Evolutionary conservation across 768 basidiomycete species (phyloP), one percentile per base, ranked within the genome.

Genomic region (Russula vinacea): DNA sequence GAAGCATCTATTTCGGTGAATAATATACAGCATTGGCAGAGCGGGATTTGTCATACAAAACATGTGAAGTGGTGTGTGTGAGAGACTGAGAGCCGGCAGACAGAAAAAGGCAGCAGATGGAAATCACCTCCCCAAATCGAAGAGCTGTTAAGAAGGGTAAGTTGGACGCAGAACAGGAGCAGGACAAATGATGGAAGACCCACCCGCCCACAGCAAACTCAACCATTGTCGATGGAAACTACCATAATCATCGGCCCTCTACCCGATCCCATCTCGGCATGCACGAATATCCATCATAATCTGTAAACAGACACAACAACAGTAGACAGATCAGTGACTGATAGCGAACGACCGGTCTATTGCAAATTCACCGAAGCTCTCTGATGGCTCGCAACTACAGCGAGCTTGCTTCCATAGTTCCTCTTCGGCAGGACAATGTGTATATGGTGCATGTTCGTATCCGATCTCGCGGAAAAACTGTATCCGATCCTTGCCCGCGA

Each of bases 381-480:
- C 76, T 40, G 68, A 68, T 5, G 75, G 79, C 70, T 83, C 79
- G 71, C 83, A 85, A 70, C 74, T 73, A 66, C 83, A 84, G 58
- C 76, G 78, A 16, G 78, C 78, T 50, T 73, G 69, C 47, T 71
- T 68, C 75, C 82, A 83, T 42, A 70, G 63, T 35, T 65, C 70
- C 10, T 70, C 65, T 32, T 73, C 75, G 47, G 71, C 66, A 2
- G 78, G 77, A 72, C 85, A 83, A 70, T 84, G 83, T 66, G 78
- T 81, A 78, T 91, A 92, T 3, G 83, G 85, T 60, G 89, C 83
- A 65, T 95, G 92, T 67, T 82, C 77, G 73, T 94, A 95, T 0
- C 92, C 94, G 42, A 95, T 91, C 70, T 94, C 90, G 52, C 79
- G 71, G 76, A 94, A 94, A 72, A 88, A 94, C 71, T 93, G 89